phyloP scores from a whole-genome alignment of 371 early-diverging fungal species.

The Lichtheimia hyalospora region DNA sequence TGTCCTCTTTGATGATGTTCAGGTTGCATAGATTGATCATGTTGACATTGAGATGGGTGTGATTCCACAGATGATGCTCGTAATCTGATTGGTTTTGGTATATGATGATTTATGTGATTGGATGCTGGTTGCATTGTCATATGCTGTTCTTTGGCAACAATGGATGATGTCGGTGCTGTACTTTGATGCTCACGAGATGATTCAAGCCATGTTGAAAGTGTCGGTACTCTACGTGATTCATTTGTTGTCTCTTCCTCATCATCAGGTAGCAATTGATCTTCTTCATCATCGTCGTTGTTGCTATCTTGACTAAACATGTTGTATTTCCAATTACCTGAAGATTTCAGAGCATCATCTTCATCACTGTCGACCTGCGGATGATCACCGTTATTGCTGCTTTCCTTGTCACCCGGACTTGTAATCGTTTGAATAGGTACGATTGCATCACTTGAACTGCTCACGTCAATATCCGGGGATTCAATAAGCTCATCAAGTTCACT shows the following conservation, averaged over 20 bases:
- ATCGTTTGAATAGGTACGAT: not conserved
- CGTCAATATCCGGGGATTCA: too few relatives aligned
- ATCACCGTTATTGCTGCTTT: not conserved
- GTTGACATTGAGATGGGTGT: not conserved
- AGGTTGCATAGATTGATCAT: not conserved
- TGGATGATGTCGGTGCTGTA: not conserved
- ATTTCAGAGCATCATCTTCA: not conserved
- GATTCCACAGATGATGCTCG: not conserved
- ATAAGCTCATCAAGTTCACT: not conserved
- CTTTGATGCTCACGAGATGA: not conserved
- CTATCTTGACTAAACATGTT: slow-evolving; percentile 11
- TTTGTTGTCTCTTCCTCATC: not conserved
- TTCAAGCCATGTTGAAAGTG: slow-evolving; percentile 2
- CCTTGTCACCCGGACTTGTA: not conserved
- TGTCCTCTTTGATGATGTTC: not conserved
- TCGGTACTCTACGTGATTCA: not conserved
- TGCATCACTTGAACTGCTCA: too few relatives aligned
- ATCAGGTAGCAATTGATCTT: slow-evolving; percentile 1
- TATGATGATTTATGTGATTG: too few relatives aligned
- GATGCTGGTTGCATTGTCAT: too few relatives aligned
- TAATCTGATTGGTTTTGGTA: not conserved
- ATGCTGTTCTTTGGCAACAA: not conserved
- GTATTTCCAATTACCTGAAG: slow-evolving; percentile 10
- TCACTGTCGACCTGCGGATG: not conserved
- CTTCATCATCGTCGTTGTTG: not conserved